Evolutionary conservation across 2,329 filamentous ascomycete species (phyloP), one percentile per base, ranked within the genome.

Genomic region (Penicillium griseofulvum): DNA sequence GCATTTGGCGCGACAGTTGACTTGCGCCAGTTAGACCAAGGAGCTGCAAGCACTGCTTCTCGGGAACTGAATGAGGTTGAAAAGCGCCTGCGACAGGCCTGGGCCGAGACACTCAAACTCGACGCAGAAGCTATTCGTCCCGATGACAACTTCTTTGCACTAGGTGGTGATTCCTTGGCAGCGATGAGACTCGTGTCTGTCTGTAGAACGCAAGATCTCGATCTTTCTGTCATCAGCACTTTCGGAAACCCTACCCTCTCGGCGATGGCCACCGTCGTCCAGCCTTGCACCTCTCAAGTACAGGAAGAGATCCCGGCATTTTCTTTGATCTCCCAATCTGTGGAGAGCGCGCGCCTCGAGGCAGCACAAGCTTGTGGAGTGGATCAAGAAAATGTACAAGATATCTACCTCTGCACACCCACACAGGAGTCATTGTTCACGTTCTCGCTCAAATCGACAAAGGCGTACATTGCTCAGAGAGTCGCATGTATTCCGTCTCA

Each of bases 381-480:
- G 3, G 54, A 66, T 17, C 41, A 46, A n/a, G 49, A 55, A 2
- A 58, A 64, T 1, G 63, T 77, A 34, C 65, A 75, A 52, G 74
- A 77, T 39, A 73, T 76, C 6, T 76, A 76, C 42, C 74, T 75
- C 10, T 75, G 72, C 53, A 76, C 73, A 6, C 69, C 74, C 0
- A 70, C 71, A 0, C 74, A 76, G 47, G 74, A 76, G 50, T 78
- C 76, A 1, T 65, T 80, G 1, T 66, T 80, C 31, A 76, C 78
- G 0, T 74, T 80, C 48, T 78, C 76, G 0, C 68, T 75, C 19
- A 77, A 76, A 56, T 72, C 76, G 14, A 64, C 68, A 7, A 73
- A 74, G 24, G 72, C 76, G 3, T 81, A 81, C 48, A 70, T 78
- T 34, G 76, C 76, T 7, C 77, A 79, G 55, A 71, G 76, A 55